Evolutionary conservation across 2,329 filamentous ascomycete genomes (phyloP).

Genomic region (Alternaria postmessia): DNA sequence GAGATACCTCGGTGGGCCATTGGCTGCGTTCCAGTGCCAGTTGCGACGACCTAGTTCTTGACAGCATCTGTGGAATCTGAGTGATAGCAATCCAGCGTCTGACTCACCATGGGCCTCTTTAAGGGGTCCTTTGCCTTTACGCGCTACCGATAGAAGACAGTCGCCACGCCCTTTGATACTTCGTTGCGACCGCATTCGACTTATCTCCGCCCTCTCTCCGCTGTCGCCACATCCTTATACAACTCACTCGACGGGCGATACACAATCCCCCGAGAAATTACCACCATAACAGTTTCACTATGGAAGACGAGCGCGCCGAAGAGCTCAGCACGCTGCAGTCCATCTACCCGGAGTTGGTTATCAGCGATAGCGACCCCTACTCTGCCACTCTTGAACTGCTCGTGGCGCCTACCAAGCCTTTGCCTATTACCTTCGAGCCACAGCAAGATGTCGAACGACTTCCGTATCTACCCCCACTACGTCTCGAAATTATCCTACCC

Average conservation of each 20-base stretch:
- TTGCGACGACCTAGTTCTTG: not conserved
- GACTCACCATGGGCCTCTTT: constrained; percentile 28
- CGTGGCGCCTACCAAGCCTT: constrained; percentile 62
- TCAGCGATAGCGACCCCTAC: constrained; percentile 54
- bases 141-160: constrained; percentile 18
- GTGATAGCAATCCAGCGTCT: not conserved
- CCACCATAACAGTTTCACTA: constrained; percentile 38
- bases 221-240: constrained; percentile 6
- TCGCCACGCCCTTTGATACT: constrained; percentile 27
- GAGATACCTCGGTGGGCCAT: not conserved
- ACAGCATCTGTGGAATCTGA: not conserved
- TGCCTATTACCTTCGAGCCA: constrained; percentile 46
- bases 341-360: constrained; percentile 68
- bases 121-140: constrained; percentile 19
- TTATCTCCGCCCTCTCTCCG: constrained; percentile 22
- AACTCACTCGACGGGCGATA: not conserved
- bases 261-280: not conserved
- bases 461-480: constrained; percentile 65
- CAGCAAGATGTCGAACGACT: constrained; percentile 55
- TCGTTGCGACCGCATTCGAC: constrained; percentile 5
- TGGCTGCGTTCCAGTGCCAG: not conserved
- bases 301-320: constrained; percentile 65
- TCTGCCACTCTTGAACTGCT: constrained; percentile 63
- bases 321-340: constrained; percentile 67
- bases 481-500: constrained; percentile 62